Evolutionary conservation across 345 rosid species (phyloP).

Genomic region (Noccaea caerulescens): DNA sequence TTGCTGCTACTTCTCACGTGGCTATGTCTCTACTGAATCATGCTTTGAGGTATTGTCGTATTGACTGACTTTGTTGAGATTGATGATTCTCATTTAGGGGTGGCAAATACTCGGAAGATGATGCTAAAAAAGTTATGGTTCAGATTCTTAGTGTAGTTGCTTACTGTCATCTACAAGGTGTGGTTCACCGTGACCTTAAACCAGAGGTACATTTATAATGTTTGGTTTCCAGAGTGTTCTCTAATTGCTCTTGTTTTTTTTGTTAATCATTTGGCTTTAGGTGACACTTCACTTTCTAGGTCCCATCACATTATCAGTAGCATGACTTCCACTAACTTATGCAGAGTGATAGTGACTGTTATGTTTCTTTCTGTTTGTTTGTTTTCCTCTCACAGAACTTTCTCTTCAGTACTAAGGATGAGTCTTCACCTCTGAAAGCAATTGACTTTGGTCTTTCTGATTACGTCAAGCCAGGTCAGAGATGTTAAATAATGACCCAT

Average conservation of each 20-base stretch:
- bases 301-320: slow-evolving; percentile 35
- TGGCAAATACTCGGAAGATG: slow-evolving; percentile 96
- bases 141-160: slow-evolving; percentile 90
- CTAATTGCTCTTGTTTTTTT: neutral
- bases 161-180: slow-evolving; percentile 96
- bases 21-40: slow-evolving; percentile 22
- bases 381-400: slow-evolving; percentile 71
- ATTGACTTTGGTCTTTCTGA: slow-evolving; percentile 99
- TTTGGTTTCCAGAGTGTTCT: slow-evolving; percentile 13
- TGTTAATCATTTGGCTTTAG: slow-evolving; percentile 22
- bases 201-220: slow-evolving; percentile 74
- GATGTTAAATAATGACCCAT: slow-evolving; percentile 19
- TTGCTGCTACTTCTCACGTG: slow-evolving; percentile 22
- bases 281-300: slow-evolving; percentile 45
- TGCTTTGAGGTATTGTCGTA: slow-evolving; percentile 17
- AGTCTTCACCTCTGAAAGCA: slow-evolving; percentile 78
- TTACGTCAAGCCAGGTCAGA: slow-evolving; percentile 93
- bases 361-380: slow-evolving; percentile 37
- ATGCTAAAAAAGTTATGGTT: slow-evolving; percentile 85
- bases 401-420: slow-evolving; percentile 73
- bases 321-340: slow-evolving; percentile 31
- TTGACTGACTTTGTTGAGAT: slow-evolving; percentile 30
- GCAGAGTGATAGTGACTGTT: slow-evolving; percentile 27
- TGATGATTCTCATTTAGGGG: slow-evolving; percentile 58
- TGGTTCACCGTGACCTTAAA: slow-evolving; percentile 98